Base-by-base conservation (phyloP, 78 protist species). In the Bodo saltans region DNA sequence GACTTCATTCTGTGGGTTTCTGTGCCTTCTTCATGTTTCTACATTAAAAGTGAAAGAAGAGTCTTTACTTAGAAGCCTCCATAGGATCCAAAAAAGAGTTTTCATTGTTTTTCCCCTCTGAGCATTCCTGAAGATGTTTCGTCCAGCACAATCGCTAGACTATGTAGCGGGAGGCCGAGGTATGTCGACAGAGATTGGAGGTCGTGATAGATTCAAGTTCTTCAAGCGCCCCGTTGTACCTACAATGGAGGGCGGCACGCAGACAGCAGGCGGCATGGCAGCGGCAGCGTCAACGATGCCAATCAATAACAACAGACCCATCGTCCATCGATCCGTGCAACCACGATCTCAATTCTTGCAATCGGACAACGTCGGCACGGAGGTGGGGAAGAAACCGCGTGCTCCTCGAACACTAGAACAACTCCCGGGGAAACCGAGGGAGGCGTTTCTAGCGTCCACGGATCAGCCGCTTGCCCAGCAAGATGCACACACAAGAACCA, bases 171-270 rank as follows among this genome's bases (percentile, higher is more conserved):
- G 60, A 8, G 81, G 81, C 34, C 1, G 12, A 67, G 2, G 25
- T 8, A 21, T 30, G 81, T 27, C 52, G 12, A 67, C 42, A 41
- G 81, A 76, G 81, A 11, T 76, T 41, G 81, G 69, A 1, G 81
- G 81, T 28, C 35, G 81, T 11, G 81, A 76, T 40, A 47, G 53
- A 26, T 76, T 39, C 69, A 76, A 76, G 69, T 76, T 39, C 81
- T 76, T 76, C 69, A 76, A 76, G 69, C 35, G 81, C 35, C 81
- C 81, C 27, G 81, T 76, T 25, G 81, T 76, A 12, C 53, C 53
- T 47, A 4, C 8, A 28, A 2, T 76, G 32, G 70, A 74, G 35
- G 42, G 35, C 34, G 70, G 25, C 52, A 47, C 12, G 69, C 32
- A 3, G 40, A 39, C 52, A 32, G 34, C 11, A 17, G 69, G 4